phyloP scores from a whole-genome alignment of 495 filamentous ascomycete species.

The Zalerion maritima region DNA sequence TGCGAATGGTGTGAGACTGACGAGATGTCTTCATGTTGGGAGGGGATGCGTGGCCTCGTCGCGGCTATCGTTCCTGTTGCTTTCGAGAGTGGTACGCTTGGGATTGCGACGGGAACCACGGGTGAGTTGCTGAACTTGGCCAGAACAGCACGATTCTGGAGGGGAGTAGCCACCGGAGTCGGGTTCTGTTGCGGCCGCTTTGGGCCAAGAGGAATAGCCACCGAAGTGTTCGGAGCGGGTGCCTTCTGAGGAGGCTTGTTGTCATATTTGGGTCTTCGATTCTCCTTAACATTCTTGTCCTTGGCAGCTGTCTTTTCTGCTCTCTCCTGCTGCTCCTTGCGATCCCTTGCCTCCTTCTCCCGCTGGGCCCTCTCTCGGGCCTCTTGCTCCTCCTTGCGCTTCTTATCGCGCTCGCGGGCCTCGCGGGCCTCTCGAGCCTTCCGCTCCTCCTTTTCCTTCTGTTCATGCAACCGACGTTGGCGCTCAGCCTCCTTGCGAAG shows the following conservation, averaged over 20 bases:
- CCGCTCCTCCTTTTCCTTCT: constrained; percentile 69
- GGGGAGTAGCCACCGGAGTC: constrained; percentile 34
- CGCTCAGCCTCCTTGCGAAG: constrained; percentile 66
- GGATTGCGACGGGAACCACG: constrained; percentile 64
- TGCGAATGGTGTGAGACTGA: constrained; percentile 52
- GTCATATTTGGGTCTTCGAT: constrained; percentile 36
- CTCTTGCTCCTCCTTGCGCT: constrained; percentile 63
- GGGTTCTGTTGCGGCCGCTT: constrained; percentile 37
- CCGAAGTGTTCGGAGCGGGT: constrained; percentile 18
- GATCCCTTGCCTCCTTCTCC: constrained; percentile 50
- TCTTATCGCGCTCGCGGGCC: constrained; percentile 58
- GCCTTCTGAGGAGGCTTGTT: constrained; percentile 25
- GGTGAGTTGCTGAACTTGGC: constrained; percentile 56
- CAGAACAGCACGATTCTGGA: constrained; percentile 20
- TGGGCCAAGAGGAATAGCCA: constrained; percentile 29
- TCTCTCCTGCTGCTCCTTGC: constrained; percentile 50
- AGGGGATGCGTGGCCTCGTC: constrained; percentile 56
- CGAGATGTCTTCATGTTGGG: constrained; percentile 63
- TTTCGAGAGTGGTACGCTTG: constrained; percentile 70
- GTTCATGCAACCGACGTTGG: constrained; percentile 61
- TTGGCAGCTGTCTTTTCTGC: constrained; percentile 31
- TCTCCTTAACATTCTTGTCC: constrained; percentile 35
- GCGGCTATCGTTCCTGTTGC: too few relatives aligned
- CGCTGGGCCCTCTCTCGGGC: constrained; percentile 45
- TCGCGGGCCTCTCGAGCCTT: constrained; percentile 58